A percentile compares a stretch with the other conserved stretches of the same genome.
phyloP scores from a whole-genome alignment of 306 rosid species.

The Trichosanthes cucumerina region DNA sequence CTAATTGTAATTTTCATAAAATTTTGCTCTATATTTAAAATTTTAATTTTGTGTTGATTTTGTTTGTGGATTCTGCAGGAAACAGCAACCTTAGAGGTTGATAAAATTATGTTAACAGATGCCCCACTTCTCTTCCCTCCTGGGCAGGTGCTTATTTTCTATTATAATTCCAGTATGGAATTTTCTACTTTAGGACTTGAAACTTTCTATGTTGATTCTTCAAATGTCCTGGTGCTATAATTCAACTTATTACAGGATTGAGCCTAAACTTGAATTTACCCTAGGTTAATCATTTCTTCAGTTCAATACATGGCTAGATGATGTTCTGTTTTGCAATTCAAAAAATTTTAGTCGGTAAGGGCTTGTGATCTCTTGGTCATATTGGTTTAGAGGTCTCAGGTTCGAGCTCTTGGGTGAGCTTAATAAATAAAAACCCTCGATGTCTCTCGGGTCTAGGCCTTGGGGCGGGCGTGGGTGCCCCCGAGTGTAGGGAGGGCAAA shows the following conservation, averaged over 20 bases:
- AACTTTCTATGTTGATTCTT: background rate
- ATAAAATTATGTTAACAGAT: constrained; percentile 93
- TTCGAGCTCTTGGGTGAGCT: too few species aligned
- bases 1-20: background rate
- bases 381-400: too few species aligned
- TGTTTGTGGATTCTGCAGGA: constrained; percentile 34
- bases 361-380: too few species aligned
- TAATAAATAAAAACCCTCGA: too few species aligned
- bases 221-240: background rate
- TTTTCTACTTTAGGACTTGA: background rate
- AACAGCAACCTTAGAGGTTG: constrained; percentile 55
- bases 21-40: background rate
- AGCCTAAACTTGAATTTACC: background rate
- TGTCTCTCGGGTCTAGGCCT: too few species aligned
- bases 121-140: constrained; percentile 93
- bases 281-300: background rate
- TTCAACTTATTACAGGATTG: background rate
- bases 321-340: background rate
- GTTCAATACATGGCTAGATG: background rate
- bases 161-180: background rate
- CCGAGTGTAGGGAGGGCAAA: too few species aligned
- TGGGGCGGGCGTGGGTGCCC: too few species aligned
- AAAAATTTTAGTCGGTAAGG: too few species aligned
- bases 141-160: constrained; percentile 54
- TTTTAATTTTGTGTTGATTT: constrained; percentile 11